Conservation (phyloP, 2,329 filamentous ascomycete species). For the Rasamsonia emersonii region DNA sequence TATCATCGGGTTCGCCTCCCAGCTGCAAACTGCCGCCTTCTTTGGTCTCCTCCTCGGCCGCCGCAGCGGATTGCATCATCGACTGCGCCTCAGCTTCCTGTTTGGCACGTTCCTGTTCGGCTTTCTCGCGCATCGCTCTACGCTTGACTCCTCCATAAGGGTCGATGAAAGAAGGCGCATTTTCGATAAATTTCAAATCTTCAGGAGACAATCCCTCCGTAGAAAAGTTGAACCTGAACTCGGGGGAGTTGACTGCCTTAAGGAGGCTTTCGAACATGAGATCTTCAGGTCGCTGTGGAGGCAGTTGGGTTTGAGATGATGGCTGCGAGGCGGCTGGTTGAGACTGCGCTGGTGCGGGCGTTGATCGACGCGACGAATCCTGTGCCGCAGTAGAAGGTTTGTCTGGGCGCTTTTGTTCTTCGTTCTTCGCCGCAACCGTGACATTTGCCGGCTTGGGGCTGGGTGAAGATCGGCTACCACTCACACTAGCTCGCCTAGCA, state of each 20-base stretch:
- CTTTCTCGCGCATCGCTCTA: slow-evolving; percentile 64
- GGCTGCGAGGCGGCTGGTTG: slow-evolving; percentile 15
- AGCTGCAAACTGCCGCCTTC: slow-evolving; percentile 82
- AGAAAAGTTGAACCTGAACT: slow-evolving; percentile 49
- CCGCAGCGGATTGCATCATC: slow-evolving; percentile 41
- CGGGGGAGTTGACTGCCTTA: slow-evolving; percentile 38
- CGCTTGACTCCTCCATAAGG: slow-evolving; percentile 72
- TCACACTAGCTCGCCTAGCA: slow-evolving; percentile 62
- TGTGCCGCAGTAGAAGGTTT: slow-evolving; percentile 19
- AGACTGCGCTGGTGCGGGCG: slow-evolving; percentile 16
- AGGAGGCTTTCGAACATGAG: slow-evolving; percentile 34
- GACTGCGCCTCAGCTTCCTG: slow-evolving; percentile 48
- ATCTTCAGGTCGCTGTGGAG: slow-evolving; percentile 16
- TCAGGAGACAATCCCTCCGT: slow-evolving; percentile 37
- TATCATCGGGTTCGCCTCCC: slow-evolving; percentile 85
- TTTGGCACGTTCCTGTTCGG: slow-evolving; percentile 51
- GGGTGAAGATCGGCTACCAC: slow-evolving; percentile 70
- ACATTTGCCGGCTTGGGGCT: slow-evolving; percentile 60
- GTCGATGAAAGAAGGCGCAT: slow-evolving; percentile 74
- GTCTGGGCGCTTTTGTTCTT: slow-evolving; percentile 28
- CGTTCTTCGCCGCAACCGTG: slow-evolving; percentile 28
- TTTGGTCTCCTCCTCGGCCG: slow-evolving; percentile 65
- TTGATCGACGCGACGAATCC: slow-evolving; percentile 15
- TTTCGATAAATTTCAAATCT: slow-evolving; percentile 44
- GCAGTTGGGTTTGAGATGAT: slow-evolving; percentile 11